Base-by-base conservation (phyloP, 495 filamentous ascomycete species). In the Penicillium ucsense region DNA sequence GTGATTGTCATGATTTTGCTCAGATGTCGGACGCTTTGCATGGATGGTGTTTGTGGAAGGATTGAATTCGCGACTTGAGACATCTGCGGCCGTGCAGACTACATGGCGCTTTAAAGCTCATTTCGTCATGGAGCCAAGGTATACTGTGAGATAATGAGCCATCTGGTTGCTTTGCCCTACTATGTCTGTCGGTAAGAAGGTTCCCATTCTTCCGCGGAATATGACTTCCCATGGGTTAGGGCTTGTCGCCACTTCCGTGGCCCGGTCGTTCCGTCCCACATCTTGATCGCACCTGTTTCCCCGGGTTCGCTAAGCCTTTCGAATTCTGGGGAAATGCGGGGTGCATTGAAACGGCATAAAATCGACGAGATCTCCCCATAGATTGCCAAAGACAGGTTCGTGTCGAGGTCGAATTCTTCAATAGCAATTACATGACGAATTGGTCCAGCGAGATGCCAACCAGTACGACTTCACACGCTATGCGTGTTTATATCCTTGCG, bases 401-500 rank as follows among this genome's bases (percentile, higher is more conserved):
- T 0, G 31, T 31, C 9, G 9, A 41, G 29, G 0, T 31, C 29
- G 20, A n/a, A 4, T 41, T 28, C 5, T 11, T 46, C 31, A 36
- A 9, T 46, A 31, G 9, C 28, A 11, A 11, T 31, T 11, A 4
- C 30, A 47, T 47, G 45, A 31, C 45, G 3, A 31, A 30, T 20
- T 20, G 29, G 8, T 31, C 35, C 5, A 36, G 37, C 6, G 45
- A 11, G 11, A 37, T 12, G n/a, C 8, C n/a, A 3, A 4, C 20
- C 38, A 36, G 10, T 12, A 29, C 44, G 8, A 9, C 31, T 12
- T 9, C 20, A 11, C 42, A 46, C 31, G 48, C 48, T 35, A 27
- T 37, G 11, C 48, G 52, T 3, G 54, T 57, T n/a, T 57, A 57
- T 35, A 8, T 53, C 11, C 47, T 57, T 35, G 47, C 54, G 30